Percentiles rank a stretch among this genome's conserved stretches.
Evolutionary conservation across 1,139 yeast species (phyloP).

Genomic region (Nakaseomyces nivariensis): DNA sequence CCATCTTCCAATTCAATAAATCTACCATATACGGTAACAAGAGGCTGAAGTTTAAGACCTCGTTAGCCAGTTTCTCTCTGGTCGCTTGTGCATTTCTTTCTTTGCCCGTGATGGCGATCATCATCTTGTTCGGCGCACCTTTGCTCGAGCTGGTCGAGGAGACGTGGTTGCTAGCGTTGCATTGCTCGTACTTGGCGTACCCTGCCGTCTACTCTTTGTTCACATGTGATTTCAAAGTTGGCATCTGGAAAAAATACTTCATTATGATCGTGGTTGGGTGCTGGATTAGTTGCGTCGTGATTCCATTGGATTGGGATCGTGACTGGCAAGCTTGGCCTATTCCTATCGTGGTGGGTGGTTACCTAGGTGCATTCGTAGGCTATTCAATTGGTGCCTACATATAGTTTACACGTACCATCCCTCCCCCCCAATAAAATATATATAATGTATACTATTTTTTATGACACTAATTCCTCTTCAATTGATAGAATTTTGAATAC

Average conservation of each 20-base stretch:
- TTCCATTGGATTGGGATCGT: conserved; percentile 96
- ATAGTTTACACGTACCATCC: conserved; percentile 1
- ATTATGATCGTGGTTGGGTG: conserved; percentile 56
- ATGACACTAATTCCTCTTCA: background rate
- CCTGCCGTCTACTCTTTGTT: conserved; percentile 55
- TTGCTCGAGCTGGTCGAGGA: conserved; percentile 44
- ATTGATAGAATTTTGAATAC: background rate
- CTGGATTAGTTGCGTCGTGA: conserved; percentile 90
- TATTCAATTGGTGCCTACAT: conserved; percentile 28
- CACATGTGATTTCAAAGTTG: conserved; percentile 47
- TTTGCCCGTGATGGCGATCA: conserved; percentile 40
- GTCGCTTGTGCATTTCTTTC: conserved; percentile 36
- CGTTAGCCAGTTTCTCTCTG: conserved; percentile 34
- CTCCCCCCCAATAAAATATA: background rate
- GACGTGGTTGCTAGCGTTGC: conserved; percentile 56
- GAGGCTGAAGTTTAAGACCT: conserved; percentile 29
- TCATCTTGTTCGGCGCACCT: conserved; percentile 84
- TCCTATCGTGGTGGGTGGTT: conserved; percentile 74
- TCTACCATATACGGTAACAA: conserved; percentile 29
- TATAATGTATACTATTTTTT: background rate
- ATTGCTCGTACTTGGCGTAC: conserved; percentile 47
- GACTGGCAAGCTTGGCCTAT: conserved; percentile 98
- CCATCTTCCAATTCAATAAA: conserved; percentile 23
- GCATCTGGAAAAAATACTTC: conserved; percentile 36
- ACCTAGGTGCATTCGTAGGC: conserved; percentile 61